phyloP scores from a whole-genome alignment of 805 yeast genomes.

The Candida adriatica region DNA sequence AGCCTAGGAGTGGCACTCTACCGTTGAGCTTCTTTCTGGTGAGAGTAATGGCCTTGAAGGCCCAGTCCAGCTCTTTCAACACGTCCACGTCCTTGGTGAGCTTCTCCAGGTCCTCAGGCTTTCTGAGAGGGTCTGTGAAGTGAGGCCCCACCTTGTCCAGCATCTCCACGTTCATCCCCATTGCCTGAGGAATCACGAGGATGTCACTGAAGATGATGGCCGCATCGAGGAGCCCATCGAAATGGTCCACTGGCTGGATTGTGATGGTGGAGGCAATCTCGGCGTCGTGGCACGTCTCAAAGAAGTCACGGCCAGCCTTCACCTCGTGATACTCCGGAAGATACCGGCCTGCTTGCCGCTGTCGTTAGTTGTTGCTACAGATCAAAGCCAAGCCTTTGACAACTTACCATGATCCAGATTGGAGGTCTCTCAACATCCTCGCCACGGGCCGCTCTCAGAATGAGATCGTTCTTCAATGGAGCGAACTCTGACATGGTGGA shows the following conservation, averaged over 20 bases:
- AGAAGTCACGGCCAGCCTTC: conserved; percentile 81
- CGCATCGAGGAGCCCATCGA: conserved; percentile 85
- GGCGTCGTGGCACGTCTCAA: conserved; percentile 91
- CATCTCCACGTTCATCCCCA: conserved; percentile 95
- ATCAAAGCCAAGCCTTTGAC: not conserved
- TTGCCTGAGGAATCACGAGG: conserved; percentile 93
- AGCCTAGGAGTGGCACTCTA: conserved; percentile 89
- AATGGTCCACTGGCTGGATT: conserved; percentile 90
- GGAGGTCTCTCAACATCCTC: conserved; percentile 96
- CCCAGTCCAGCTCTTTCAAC: conserved; percentile 80
- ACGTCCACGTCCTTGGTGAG: conserved; percentile 64
- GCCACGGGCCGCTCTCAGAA: conserved; percentile 85
- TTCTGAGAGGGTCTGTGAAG: conserved; percentile 81
- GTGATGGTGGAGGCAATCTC: conserved; percentile 92
- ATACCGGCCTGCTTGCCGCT: conserved; percentile 93
- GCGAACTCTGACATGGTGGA: conserved; percentile 45
- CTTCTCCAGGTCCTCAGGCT: conserved; percentile 56
- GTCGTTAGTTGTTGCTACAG: conserved; percentile 21
- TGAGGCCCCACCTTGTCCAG: conserved; percentile 92
- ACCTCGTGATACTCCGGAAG: conserved; percentile 86
- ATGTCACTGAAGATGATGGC: conserved; percentile 96
- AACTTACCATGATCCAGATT: conserved; percentile 78
- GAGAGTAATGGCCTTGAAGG: conserved; percentile 83
- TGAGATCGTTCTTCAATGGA: conserved; percentile 79
- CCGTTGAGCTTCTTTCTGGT: conserved; percentile 86